phyloP scores from a whole-genome alignment of 352 stramenopile species.

The Blastocystis sp. region DNA sequence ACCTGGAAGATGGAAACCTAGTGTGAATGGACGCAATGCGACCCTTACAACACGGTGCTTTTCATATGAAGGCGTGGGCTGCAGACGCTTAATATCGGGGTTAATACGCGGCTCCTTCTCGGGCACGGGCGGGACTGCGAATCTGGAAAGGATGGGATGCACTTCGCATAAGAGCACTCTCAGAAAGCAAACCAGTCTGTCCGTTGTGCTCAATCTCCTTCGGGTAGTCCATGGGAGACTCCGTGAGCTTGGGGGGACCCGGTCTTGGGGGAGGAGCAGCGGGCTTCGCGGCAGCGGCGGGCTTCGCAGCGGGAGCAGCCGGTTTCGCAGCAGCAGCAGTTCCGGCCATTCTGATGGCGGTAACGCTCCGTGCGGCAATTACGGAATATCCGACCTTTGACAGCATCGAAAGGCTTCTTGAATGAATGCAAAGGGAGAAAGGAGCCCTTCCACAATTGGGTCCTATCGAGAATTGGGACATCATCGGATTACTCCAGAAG shows the following conservation, averaged over 20 bases:
- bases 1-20: constrained; percentile 52
- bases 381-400: constrained; percentile 19
- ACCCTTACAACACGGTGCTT: constrained; percentile 34
- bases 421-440: constrained; percentile 53
- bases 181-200: constrained; percentile 3
- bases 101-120: constrained; percentile 62
- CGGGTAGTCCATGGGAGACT: constrained; percentile 64
- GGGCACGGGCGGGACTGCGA: constrained; percentile 39
- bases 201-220: constrained; percentile 44
- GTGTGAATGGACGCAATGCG: background rate
- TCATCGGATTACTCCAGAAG: too few species aligned
- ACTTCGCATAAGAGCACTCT: background rate
- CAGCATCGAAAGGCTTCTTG: constrained; percentile 16
- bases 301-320: constrained; percentile 18
- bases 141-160: constrained; percentile 46
- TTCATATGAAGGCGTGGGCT: constrained; percentile 53
- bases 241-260: constrained; percentile 61
- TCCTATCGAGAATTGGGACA: too few species aligned
- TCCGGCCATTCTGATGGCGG: constrained; percentile 22
- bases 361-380: constrained; percentile 17
- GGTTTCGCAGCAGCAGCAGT: background rate
- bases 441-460: too few species aligned
- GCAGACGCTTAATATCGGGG: constrained; percentile 63
- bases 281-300: constrained; percentile 37
- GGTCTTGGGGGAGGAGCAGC: constrained; percentile 64